Evolutionary conservation across 2,329 filamentous ascomycete genomes (phyloP).

Genomic region (Fusarium anguioides): DNA sequence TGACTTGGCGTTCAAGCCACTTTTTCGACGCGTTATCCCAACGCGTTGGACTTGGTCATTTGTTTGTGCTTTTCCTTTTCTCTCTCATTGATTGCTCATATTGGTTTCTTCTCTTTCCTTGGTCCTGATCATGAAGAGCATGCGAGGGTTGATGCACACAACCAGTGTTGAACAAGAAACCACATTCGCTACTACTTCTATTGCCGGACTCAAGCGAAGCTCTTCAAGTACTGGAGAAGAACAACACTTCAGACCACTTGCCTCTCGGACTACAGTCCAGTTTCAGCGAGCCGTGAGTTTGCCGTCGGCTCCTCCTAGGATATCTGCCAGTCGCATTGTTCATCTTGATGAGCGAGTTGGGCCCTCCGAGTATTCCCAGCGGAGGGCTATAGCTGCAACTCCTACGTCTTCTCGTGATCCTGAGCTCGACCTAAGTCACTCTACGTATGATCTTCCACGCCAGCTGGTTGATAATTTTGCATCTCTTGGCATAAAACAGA

Average conservation of each 20-base stretch:
- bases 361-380: constrained; percentile 67
- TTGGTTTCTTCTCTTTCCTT: neutral
- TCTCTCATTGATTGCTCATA: neutral
- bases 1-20: constrained; percentile 14
- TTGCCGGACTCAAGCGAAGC: constrained; percentile 63
- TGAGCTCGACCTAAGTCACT: constrained; percentile 70
- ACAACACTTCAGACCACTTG: constrained; percentile 6
- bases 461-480: constrained; percentile 73
- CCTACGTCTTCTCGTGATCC: constrained; percentile 64
- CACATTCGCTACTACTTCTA: constrained; percentile 52
- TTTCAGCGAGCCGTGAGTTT: constrained; percentile 52
- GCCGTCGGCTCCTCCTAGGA: constrained; percentile 45
- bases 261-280: constrained; percentile 28
- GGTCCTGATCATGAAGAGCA: constrained; percentile 51
- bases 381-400: constrained; percentile 62
- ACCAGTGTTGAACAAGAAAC: constrained; percentile 59
- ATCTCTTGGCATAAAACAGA: constrained; percentile 74
- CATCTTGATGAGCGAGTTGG: constrained; percentile 43
- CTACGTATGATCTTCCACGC: constrained; percentile 70
- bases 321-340: constrained; percentile 60
- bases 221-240: constrained; percentile 42
- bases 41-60: constrained; percentile 12
- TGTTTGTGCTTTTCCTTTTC: neutral
- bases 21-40: constrained; percentile 13
- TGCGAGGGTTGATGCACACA: constrained; percentile 59